phyloP scores from a whole-genome alignment of 345 rosid genomes.

The Bruguiera gymnorhiza region DNA sequence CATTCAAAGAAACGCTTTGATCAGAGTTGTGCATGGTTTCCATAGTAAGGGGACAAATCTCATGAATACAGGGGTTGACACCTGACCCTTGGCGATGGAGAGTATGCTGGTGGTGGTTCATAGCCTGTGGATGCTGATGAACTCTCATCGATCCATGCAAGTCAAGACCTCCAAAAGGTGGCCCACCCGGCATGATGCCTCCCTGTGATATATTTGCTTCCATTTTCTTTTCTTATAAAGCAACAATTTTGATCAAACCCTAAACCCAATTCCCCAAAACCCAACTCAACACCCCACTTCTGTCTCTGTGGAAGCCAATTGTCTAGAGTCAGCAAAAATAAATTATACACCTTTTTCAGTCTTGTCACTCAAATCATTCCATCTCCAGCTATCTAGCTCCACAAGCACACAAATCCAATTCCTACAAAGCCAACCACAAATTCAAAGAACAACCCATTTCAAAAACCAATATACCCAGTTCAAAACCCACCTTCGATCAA shows the following conservation, averaged over 20 bases:
- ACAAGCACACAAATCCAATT: slow-evolving; percentile 3
- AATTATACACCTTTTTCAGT: slow-evolving; percentile 13
- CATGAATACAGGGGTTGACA: slow-evolving; percentile 41
- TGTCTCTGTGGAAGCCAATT: not conserved
- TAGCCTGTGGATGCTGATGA: slow-evolving; percentile 42
- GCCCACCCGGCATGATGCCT: slow-evolving; percentile 59
- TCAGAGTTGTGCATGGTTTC: slow-evolving; percentile 60
- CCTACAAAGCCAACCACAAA: slow-evolving; percentile 4
- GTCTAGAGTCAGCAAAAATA: slow-evolving; percentile 8
- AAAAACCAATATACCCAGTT: not conserved
- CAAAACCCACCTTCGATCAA: not conserved
- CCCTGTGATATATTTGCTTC: slow-evolving; percentile 73
- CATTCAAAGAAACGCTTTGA: slow-evolving; percentile 42
- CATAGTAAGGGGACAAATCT: slow-evolving; percentile 67
- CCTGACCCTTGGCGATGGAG: slow-evolving; percentile 45
- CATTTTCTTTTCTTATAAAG: slow-evolving; percentile 33
- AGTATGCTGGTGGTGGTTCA: slow-evolving; percentile 50
- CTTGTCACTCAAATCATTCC: slow-evolving; percentile 3
- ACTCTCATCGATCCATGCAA: slow-evolving; percentile 64
- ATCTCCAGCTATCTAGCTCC: not conserved
- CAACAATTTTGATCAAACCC: slow-evolving; percentile 17
- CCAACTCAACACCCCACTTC: slow-evolving; percentile 5
- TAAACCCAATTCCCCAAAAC: slow-evolving; percentile 17
- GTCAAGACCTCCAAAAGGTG: slow-evolving; percentile 67
- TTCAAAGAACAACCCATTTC: slow-evolving; percentile 4